Percentiles rank a stretch among this genome's conserved stretches.
Evolutionary conservation across 2,329 filamentous ascomycete genomes (phyloP).

Genomic region (Aspergillus sp.): DNA sequence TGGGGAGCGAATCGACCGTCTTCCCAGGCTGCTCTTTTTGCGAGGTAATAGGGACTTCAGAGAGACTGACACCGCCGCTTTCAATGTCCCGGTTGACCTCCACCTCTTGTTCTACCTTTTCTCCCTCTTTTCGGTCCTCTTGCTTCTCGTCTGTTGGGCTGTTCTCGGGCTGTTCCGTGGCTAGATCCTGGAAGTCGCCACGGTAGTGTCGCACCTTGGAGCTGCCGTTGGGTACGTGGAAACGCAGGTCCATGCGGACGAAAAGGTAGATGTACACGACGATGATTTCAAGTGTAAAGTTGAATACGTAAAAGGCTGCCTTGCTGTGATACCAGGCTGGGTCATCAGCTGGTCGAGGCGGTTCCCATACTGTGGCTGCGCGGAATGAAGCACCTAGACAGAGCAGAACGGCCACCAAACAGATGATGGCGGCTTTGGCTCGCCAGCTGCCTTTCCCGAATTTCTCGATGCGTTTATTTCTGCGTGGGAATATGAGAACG

Average conservation of each 20-base stretch:
- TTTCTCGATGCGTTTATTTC: slow-evolving; percentile 44
- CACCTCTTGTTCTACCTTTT: too few species aligned
- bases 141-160: too few species aligned
- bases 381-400: slow-evolving; percentile 65
- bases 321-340: slow-evolving; percentile 69
- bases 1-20: too few species aligned
- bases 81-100: too few species aligned
- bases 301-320: slow-evolving; percentile 73
- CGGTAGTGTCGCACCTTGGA: too few species aligned
- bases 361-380: slow-evolving; percentile 53
- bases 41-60: too few species aligned
- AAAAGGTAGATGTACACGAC: slow-evolving; percentile 65
- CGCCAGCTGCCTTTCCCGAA: slow-evolving; percentile 65
- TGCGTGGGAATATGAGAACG: slow-evolving; percentile 44
- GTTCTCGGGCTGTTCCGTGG: too few species aligned
- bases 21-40: too few species aligned
- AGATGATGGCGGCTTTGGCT: slow-evolving; percentile 62
- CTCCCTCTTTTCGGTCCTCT: too few species aligned
- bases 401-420: slow-evolving; percentile 54
- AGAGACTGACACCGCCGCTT: too few species aligned
- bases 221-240: slow-evolving; percentile 65
- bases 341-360: slow-evolving; percentile 43
- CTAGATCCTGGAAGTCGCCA: too few species aligned
- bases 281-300: slow-evolving; percentile 68
- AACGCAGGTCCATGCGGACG: slow-evolving; percentile 67